Evolutionary conservation across 2,329 filamentous ascomycete genomes (phyloP).

Genomic region (Colletotrichum sp.): DNA sequence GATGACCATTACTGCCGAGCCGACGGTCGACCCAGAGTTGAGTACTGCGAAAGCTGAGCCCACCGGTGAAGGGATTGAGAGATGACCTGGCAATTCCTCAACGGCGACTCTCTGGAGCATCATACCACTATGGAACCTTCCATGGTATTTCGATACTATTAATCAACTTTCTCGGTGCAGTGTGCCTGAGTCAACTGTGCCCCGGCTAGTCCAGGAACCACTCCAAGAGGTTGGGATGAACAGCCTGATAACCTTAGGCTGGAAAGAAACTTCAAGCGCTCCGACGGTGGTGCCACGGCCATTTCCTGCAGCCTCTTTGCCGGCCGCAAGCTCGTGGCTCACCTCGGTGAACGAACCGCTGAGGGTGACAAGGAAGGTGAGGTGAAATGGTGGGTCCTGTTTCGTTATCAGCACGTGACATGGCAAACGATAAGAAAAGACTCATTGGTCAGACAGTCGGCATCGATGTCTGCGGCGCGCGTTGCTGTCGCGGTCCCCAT

Average conservation of each 20-base stretch:
- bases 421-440: background rate
- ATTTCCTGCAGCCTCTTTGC: background rate
- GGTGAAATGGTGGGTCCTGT: background rate
- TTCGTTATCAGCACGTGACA: background rate
- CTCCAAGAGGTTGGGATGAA: conserved; percentile 12
- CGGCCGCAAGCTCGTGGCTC: background rate
- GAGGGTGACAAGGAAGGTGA: background rate
- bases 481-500: background rate
- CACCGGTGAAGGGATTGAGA: background rate
- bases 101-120: background rate
- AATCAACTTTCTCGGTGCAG: background rate
- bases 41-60: background rate
- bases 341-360: background rate
- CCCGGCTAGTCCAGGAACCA: background rate
- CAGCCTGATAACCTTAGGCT: background rate
- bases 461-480: background rate
- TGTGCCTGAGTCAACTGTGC: background rate
- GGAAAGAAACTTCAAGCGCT: background rate
- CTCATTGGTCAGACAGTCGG: background rate
- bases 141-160: background rate
- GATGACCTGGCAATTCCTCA: background rate
- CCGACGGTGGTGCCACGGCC: background rate
- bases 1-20: background rate
- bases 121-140: background rate
- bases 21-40: background rate